phyloP scores from a whole-genome alignment of 768 basidiomycete species.

The Russula sp. region DNA sequence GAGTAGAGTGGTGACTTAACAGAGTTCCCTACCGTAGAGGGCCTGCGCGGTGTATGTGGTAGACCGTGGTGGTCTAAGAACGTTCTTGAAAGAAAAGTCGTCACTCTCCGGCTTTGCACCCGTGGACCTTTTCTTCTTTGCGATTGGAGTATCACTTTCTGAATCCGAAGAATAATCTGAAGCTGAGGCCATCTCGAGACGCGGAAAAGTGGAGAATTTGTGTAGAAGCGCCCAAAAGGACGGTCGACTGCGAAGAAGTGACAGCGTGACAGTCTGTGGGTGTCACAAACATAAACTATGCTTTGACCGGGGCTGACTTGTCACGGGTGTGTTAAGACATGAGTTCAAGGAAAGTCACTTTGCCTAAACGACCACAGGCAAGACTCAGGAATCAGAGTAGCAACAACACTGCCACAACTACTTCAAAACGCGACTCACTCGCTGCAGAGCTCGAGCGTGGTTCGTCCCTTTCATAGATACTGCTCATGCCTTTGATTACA shows the following conservation, averaged over 20 bases:
- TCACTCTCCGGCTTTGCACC: constrained; percentile 26
- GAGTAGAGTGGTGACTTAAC: neutral
- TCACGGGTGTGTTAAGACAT: neutral
- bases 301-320: neutral
- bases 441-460: constrained; percentile 66
- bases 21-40: constrained; percentile 41
- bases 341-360: constrained; percentile 3
- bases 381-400: neutral
- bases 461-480: constrained; percentile 22
- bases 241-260: no score
- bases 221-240: no score
- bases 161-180: constrained; percentile 18
- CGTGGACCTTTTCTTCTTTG: constrained; percentile 11
- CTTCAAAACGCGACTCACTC: constrained; percentile 56
- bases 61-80: constrained; percentile 49
- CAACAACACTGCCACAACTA: constrained; percentile 18
- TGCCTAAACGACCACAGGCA: neutral
- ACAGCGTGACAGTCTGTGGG: neutral
- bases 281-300: neutral
- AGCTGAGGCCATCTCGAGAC: constrained; percentile 7
- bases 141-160: constrained; percentile 14
- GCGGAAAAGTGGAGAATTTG: no score
- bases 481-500: neutral
- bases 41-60: constrained; percentile 62
- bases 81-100: constrained; percentile 33